Evolutionary conservation across 2,329 filamentous ascomycete genomes (phyloP), one percentile per base, ranked within the genome.

Genomic region (Chalara sp.): DNA sequence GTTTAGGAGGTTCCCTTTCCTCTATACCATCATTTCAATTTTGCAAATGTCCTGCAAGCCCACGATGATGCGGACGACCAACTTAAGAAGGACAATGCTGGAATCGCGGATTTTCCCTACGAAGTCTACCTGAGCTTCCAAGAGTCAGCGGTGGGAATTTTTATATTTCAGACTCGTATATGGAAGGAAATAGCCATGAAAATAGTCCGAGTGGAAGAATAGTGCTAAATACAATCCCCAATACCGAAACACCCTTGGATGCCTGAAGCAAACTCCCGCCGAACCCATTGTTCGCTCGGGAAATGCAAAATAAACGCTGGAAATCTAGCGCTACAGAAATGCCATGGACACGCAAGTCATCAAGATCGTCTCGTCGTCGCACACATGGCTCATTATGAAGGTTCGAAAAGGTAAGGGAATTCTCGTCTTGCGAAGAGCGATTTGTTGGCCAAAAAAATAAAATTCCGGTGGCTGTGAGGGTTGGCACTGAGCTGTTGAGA

Each of bases 401-500:
- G 48, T 47, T 40, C 40, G 31, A 46, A 47, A 33, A 56, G 53
- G 53, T 51, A 60, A 61, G 50, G 56, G 56, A 52, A 57, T 52
- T 48, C 53, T 46, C 12, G 21, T 21, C 21, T 21, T 21, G 21
- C 21, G 21, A 21, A 21, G 21, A 21, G 21, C 21, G 21, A 21
- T 21, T 21, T 21, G 21, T 21, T 21, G 21, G 21, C 21, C 21
- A 21, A 21, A 21, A 21, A 21, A 21, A 21, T 3, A 21, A 21
- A 21, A 21, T 21, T 53, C 53, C 56, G 44, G 35, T 45, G 46
- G 30, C n/a, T 45, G 35, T 8, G 35, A 32, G 32, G 46, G 32
- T 35, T 54, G 32, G 54, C 49, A 56, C 55, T 60, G 59, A 56
- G 61, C 59, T 62, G 63, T 62, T 61, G 69, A 70, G 67, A 67